Evolutionary conservation across 2,329 filamentous ascomycete species (phyloP).

Genomic region (Exophiala lecanii-corni): DNA sequence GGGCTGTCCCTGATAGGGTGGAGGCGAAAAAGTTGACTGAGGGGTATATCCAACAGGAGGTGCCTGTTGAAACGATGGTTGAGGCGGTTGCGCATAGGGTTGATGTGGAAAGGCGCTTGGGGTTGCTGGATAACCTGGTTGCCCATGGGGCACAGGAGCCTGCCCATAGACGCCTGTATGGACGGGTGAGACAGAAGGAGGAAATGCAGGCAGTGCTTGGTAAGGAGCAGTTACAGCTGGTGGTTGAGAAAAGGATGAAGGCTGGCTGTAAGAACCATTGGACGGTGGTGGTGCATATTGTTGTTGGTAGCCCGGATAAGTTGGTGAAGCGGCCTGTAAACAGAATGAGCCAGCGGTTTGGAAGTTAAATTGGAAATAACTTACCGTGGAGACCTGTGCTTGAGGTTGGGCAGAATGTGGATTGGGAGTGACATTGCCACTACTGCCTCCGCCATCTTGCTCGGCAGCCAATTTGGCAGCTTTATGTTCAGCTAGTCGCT

Average conservation of each 20-base stretch:
- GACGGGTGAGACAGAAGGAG: slow-evolving; percentile 14
- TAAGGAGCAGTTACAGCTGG: slow-evolving; percentile 16
- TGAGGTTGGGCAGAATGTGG: slow-evolving; percentile 38
- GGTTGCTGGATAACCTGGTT: slow-evolving; percentile 20
- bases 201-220: slow-evolving; percentile 12
- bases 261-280: slow-evolving; percentile 24
- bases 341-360: slow-evolving; percentile 5
- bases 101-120: slow-evolving; percentile 18
- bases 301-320: slow-evolving; percentile 24
- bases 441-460: slow-evolving; percentile 52
- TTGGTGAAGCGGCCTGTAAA: slow-evolving; percentile 15
- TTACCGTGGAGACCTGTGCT: slow-evolving; percentile 38
- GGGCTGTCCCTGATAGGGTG: slow-evolving; percentile 28
- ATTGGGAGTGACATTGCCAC: slow-evolving; percentile 55
- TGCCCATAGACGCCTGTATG: slow-evolving; percentile 17
- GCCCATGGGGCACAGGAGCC: slow-evolving; percentile 26
- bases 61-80: slow-evolving; percentile 19
- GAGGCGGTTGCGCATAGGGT: slow-evolving; percentile 21
- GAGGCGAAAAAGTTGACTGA: slow-evolving; percentile 32
- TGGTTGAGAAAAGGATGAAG: slow-evolving; percentile 20
- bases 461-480: slow-evolving; percentile 57
- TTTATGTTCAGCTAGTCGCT: slow-evolving; percentile 71
- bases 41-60: slow-evolving; percentile 19
- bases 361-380: slow-evolving; percentile 29
- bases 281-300: slow-evolving; percentile 20